Evolutionary conservation across 176 grass and related monocot genomes (phyloP).

Genomic region (Puccinellia tenuiflora): DNA sequence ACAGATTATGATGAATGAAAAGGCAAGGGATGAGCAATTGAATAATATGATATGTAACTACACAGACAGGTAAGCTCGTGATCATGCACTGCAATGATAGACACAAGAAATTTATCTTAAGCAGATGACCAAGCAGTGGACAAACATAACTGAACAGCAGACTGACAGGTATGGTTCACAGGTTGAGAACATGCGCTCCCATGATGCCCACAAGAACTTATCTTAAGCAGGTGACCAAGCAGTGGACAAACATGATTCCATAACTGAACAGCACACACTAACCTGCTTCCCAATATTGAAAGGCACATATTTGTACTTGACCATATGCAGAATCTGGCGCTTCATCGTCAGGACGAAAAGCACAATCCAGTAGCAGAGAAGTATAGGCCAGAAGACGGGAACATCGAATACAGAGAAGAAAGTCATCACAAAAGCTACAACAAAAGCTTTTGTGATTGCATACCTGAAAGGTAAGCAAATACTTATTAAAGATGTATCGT

Average conservation of each 20-base stretch:
- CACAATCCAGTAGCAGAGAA: slow-evolving; percentile 90
- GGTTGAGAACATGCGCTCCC: background rate
- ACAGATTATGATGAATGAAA: background rate
- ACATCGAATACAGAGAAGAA: slow-evolving; percentile 98
- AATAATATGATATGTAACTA: background rate
- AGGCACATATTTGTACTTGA: slow-evolving; percentile 87
- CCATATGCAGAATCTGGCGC: slow-evolving; percentile 91
- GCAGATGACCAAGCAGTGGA: background rate
- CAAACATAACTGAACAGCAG: background rate
- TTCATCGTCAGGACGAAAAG: slow-evolving; percentile 93
- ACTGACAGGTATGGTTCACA: too few relatives aligned
- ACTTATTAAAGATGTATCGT: background rate
- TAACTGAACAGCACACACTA: background rate
- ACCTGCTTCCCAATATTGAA: slow-evolving; percentile 88
- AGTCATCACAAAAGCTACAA: slow-evolving; percentile 85
- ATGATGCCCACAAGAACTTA: background rate
- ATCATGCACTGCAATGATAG: background rate
- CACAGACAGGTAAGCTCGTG: background rate
- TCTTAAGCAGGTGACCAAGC: background rate
- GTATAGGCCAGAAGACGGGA: slow-evolving; percentile 93
- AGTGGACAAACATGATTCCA: background rate
- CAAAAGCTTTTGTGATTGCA: slow-evolving; percentile 91
- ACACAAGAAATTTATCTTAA: background rate
- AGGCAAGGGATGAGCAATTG: background rate
- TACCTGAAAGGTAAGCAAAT: slow-evolving; percentile 52